These are phyloP conservation scores for Heliamphora pulchella DNA, from an alignment of 179 eudicot species.

Conservation along the genomic window DNA sequence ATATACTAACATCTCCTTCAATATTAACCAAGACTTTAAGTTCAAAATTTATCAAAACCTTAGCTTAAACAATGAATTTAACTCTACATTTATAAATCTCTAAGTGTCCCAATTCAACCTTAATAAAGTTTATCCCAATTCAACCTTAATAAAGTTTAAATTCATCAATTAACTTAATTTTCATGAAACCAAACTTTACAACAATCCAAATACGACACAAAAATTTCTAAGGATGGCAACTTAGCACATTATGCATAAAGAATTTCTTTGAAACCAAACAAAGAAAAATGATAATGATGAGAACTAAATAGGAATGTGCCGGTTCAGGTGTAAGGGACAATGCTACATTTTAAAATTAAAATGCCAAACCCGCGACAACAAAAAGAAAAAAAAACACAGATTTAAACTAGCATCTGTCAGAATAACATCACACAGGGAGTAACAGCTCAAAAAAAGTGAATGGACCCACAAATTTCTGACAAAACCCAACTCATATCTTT, in stretches of 20 bases:
- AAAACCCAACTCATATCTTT: slow-evolving; percentile 5
- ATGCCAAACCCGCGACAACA: not conserved
- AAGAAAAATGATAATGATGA: not conserved
- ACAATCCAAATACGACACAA: too few species aligned
- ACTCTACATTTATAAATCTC: too few species aligned
- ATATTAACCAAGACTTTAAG: too few species aligned
- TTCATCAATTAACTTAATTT: too few species aligned
- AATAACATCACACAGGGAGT: not conserved
- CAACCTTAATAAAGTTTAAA: too few species aligned
- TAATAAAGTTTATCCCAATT: too few species aligned
- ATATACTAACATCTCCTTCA: too few species aligned
- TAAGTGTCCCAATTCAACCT: too few species aligned
- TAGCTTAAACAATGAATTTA: too few species aligned
- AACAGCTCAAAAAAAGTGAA: not conserved
- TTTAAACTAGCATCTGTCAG: not conserved
- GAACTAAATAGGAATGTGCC: slow-evolving; percentile 1
- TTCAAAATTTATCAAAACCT: too few species aligned
- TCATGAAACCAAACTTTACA: too few species aligned
- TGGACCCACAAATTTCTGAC: slow-evolving; percentile 1
- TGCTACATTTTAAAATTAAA: not conserved
- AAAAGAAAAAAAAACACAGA: not conserved
- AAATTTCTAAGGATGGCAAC: not conserved
- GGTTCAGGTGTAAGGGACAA: slow-evolving; percentile 2
- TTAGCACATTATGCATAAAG: not conserved
- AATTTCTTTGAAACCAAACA: not conserved